Conservation (phyloP, 192 early-diverging fungal genomes). For the Coemansia sp. region DNA sequence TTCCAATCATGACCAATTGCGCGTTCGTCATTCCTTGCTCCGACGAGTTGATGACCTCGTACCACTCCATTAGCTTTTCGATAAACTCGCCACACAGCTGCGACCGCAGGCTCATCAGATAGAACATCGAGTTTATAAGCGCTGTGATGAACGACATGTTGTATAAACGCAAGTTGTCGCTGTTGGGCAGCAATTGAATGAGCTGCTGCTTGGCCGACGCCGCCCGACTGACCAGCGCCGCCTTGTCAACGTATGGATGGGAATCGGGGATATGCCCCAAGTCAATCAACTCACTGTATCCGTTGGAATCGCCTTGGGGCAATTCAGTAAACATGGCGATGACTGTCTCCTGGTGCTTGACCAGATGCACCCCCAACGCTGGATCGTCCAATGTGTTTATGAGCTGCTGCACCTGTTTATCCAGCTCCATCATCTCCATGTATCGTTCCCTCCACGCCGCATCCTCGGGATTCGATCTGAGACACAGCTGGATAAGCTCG, state of each 20-base stretch:
- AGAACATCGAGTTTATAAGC: constrained; percentile 41
- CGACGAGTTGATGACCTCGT: constrained; percentile 39
- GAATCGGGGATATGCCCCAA: constrained; percentile 11
- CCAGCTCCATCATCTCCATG: constrained; percentile 24
- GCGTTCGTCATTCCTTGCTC: constrained; percentile 37
- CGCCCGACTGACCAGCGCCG: constrained; percentile 26
- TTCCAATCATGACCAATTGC: constrained; percentile 37
- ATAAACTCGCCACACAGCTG: constrained; percentile 39
- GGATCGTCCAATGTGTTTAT: constrained; percentile 36
- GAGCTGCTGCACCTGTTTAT: constrained; percentile 12
- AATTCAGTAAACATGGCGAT: constrained; percentile 28
- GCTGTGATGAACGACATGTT: constrained; percentile 52
- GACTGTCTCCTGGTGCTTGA: constrained; percentile 48
- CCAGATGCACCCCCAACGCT: constrained; percentile 38
- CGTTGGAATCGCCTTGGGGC: background rate
- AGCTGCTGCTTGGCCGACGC: constrained; percentile 39
- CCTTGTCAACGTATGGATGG: constrained; percentile 31
- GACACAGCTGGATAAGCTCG: constrained; percentile 16
- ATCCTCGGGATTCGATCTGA: background rate
- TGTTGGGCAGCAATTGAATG: constrained; percentile 40
- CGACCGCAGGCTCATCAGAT: constrained; percentile 46
- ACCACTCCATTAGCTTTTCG: constrained; percentile 39
- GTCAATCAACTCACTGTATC: constrained; percentile 1
- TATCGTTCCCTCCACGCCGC: constrained; percentile 20
- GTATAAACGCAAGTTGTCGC: constrained; percentile 41